phyloP scores from a whole-genome alignment of 352 stramenopile species.

The Peronosclerospora sorghi region DNA sequence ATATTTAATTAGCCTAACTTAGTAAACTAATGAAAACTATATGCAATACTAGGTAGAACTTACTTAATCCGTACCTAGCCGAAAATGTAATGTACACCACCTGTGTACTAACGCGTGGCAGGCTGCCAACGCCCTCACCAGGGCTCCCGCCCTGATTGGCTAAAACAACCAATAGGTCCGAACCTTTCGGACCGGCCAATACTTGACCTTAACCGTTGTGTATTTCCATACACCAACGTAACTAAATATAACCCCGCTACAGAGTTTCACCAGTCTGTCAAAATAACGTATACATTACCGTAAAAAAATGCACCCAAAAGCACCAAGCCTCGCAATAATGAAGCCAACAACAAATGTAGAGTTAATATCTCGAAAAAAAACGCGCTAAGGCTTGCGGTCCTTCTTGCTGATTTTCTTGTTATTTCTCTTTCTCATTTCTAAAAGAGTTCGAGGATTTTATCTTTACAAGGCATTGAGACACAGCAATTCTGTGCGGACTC shows the following conservation, averaged over 20 bases:
- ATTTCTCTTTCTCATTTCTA: slow-evolving; percentile 77
- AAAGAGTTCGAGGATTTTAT: slow-evolving; percentile 63
- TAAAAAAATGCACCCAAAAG: background rate
- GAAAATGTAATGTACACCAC: no score
- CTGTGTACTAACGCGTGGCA: no score
- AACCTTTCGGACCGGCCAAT: slow-evolving; percentile 55
- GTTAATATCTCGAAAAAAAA: slow-evolving; percentile 78
- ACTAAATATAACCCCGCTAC: slow-evolving; percentile 59
- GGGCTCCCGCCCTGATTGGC: no score
- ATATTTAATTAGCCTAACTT: no score
- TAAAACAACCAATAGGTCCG: slow-evolving; percentile 57
- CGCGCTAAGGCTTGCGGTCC: slow-evolving; percentile 74
- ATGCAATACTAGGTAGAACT: no score
- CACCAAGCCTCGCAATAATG: background rate
- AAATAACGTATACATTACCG: slow-evolving; percentile 1
- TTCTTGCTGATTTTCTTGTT: slow-evolving; percentile 88
- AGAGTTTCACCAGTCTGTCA: slow-evolving; percentile 64
- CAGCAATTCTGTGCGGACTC: slow-evolving; percentile 47
- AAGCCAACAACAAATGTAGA: slow-evolving; percentile 53
- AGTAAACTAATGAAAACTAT: no score
- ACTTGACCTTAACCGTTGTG: slow-evolving; percentile 66
- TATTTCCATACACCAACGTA: slow-evolving; percentile 65
- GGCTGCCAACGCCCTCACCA: no score
- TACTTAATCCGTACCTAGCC: no score
- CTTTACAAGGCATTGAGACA: slow-evolving; percentile 39